Evolutionary conservation across 352 stramenopile species (phyloP).

Genomic region (Phytophthora brassicae): DNA sequence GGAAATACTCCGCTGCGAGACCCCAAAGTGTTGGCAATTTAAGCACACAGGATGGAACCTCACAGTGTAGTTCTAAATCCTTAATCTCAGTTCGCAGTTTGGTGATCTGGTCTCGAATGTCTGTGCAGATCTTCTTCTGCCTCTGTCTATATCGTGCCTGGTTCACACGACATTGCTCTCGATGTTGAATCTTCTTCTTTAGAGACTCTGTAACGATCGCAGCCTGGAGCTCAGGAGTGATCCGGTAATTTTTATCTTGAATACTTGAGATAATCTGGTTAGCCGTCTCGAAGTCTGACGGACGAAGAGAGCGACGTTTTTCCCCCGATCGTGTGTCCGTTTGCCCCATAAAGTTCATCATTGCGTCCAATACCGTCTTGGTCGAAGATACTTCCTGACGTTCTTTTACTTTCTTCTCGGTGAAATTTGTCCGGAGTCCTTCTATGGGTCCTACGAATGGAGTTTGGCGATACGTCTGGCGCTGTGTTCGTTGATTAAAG

Average conservation of each 20-base stretch:
- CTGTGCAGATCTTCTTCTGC: constrained; percentile 1
- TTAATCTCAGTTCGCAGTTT: constrained; percentile 1
- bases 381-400: neutral
- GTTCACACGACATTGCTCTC: constrained; percentile 14
- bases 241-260: neutral
- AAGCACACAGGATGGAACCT: neutral
- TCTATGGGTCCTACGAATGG: too few species aligned
- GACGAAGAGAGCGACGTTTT: neutral
- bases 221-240: neutral
- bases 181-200: constrained; percentile 20
- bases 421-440: too few species aligned
- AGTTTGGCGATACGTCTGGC: too few species aligned
- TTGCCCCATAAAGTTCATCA: neutral
- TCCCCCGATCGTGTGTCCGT: neutral
- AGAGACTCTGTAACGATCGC: neutral
- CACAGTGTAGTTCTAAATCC: neutral
- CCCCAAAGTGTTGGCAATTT: neutral
- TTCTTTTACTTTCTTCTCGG: neutral
- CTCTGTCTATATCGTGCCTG: constrained; percentile 9
- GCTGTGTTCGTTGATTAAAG: neutral
- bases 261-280: neutral
- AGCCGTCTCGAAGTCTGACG: neutral
- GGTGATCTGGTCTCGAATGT: neutral
- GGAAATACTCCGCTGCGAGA: constrained; percentile 11
- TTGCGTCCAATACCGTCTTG: neutral